Evolutionary conservation across 805 yeast genomes (phyloP), one percentile per base, ranked within the genome.

Genomic region (Ogataea siamensis): DNA sequence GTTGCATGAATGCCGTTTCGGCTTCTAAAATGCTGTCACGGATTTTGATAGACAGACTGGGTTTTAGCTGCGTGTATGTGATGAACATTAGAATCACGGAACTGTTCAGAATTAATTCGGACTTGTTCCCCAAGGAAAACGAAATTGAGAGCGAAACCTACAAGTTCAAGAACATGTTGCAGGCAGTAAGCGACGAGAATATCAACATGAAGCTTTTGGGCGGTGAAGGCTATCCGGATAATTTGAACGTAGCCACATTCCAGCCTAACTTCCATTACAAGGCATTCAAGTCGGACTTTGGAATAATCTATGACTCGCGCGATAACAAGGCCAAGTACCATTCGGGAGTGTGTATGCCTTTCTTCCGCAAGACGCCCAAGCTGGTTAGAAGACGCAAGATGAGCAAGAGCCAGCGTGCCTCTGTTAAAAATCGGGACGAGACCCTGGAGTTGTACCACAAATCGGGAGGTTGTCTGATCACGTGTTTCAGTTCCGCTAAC

Each of bases 261-360:
- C 51, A 61, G 53, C 42, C 49, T 44, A 13, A 50, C 13, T 49
- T 76, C 28, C 76, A 74, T 53, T 64, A 63, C 34, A 59, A 61
- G 22, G 69, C 75, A 0, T 68, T 76, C 47, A 60, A 60, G 12
- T 71, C 80, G 1, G 79, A 76, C 34, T 70, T 68, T 58, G 85
- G 85, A 1, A 50, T 74, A 4, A 57, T 57, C 10, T 72, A 73
- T 50, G 60, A 56, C 22, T 59, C 64, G 31, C 46, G 56, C 2
- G 61, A 58, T 12, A 40, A 34, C 1, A 46, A 35, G 14, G 55
- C 69, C 5, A 54, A 54, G 32, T 73, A 65, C 42, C 71, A 62
- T 33, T 60, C 70, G 20, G 85, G 84, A 0, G 43, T 74, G 3
- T 61, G 75, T 14, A 68, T 78, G 70, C 79, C 83, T 1, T 73